Conservation (phyloP, 139 green algal genomes). For the Micromonas pusilla region DNA sequence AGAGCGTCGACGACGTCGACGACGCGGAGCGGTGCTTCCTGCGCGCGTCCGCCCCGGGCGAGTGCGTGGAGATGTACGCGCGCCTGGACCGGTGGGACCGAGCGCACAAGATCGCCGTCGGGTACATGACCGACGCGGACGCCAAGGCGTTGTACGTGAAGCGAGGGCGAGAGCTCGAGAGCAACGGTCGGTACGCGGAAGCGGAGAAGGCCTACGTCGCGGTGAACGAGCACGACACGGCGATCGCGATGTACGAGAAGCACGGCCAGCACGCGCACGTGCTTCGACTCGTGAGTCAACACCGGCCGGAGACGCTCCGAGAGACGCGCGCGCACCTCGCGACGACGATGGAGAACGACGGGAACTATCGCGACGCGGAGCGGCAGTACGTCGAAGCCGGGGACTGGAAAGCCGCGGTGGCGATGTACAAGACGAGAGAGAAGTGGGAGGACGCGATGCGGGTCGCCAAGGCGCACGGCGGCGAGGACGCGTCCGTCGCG, state of each 20-base stretch:
- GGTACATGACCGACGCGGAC: constrained; percentile 61
- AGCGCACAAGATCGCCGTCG: constrained; percentile 64
- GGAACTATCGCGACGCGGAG: constrained; percentile 59
- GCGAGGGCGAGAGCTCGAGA: constrained; percentile 58
- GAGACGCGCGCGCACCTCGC: constrained; percentile 47
- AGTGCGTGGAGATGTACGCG: constrained; percentile 73
- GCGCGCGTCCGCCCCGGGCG: constrained; percentile 47
- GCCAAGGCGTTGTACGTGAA: constrained; percentile 42
- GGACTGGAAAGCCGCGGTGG: constrained; percentile 72
- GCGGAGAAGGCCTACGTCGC: constrained; percentile 67
- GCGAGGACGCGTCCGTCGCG: constrained; percentile 63
- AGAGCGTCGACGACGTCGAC: constrained; percentile 43
- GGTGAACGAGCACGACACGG: constrained; percentile 56
- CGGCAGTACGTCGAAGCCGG: constrained; percentile 66
- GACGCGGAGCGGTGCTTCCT: constrained; percentile 71
- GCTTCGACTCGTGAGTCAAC: constrained; percentile 57
- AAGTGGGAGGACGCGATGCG: constrained; percentile 71
- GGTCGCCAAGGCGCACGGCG: constrained; percentile 69
- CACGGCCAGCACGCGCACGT: constrained; percentile 59
- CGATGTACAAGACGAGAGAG: constrained; percentile 62
- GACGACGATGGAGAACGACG: constrained; percentile 56
- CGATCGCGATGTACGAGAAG: constrained; percentile 77
- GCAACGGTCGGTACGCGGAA: constrained; percentile 48
- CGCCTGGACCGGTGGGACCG: constrained; percentile 60
- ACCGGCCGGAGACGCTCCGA: constrained; percentile 46